Evolutionary conservation across 306 rosid genomes (phyloP), one percentile per base, ranked within the genome.

Genomic region (Morella rubra): DNA sequence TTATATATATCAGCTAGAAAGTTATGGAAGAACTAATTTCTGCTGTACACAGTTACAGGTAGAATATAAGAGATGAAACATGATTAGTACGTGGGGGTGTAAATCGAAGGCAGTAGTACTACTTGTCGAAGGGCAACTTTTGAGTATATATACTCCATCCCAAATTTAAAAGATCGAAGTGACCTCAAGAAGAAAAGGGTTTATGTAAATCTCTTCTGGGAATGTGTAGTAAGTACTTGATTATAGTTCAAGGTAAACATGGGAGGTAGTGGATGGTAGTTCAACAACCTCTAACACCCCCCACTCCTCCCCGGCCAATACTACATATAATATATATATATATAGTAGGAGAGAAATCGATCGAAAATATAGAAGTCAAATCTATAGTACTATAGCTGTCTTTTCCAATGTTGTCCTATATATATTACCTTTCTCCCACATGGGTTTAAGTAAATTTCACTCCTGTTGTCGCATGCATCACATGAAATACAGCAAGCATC

Each of bases 361-460:
- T 18, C 61, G 47, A 20, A 1, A 1, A 16, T 4, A 42, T 49
- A 2, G 44, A 79, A 83, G 83, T 77, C 73, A 79, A 81, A 83
- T 68, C 64, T 79, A 71, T 74, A 9, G 11, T 12, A 65, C 76
- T 44, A 40, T 55, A 51, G 56, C 77, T 71, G 76, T 58, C 73
- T 72, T 53, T 4, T 79, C 78, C 77, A 41, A 44, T 62, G 70
- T 76, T 82, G 82, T 82, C 88, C 79, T 65, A 70, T 64, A 32
- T 32, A 32, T 32, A 32, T 32, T 32, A 69, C 72, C 70, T 59
- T 75, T 41, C 71, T 53, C 52, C 73, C 90, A 82, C 96, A 87
- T 86, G 91, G 88, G 88, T 65, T 82, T 52, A 74, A 78, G 89
- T 85, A 83, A 65, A 58, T 56, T 66, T 86, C 86, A 88, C 85